Evolutionary conservation across 306 rosid species (phyloP), one percentile per base, ranked within the genome.

Genomic region (Leucaena leucocephala): DNA sequence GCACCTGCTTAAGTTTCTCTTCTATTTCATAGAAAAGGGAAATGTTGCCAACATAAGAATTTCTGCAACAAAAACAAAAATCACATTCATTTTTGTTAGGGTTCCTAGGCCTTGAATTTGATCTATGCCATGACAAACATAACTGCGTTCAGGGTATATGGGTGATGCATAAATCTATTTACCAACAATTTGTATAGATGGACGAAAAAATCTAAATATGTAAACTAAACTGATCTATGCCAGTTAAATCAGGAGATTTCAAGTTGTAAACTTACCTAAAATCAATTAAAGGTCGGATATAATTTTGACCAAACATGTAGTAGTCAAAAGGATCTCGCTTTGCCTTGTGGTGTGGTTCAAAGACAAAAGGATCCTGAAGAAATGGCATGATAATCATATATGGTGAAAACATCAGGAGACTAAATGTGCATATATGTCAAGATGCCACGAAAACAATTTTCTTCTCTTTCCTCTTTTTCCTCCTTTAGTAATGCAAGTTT

Each of bases 241-340:
- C 54, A 78, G 55, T 61, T 13, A 71, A 14, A 83, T 58, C 59
- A 74, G 71, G 75, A 48, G 74, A 19, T 55, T 67, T 67, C 19
- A 63, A 75, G 71, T 62, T 63, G 86, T 71, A 78, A 78, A 85
- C 91, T 84, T 81, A 93, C 99, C 87, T 83, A 90, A 86, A 93
- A 90, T 96, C 97, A 79, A 93, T 84, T 80, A 96, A 80, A 59
- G 99, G 99, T 74, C 97, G 98, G 67, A 96, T 86, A 82, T 93
- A 96, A 81, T 90, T 91, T 82, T 96, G 99, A 68, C 99, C 99
- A 76, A 96, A 91, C 80, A 52, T 80, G 82, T 90, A 96, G 89
- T 96, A 96, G 89, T 96, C 99, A 88, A 90, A 96, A 79, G 99
- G 99, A 83, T 90, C 92, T 79, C 99, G 88, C 83, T 91, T 75